A percentile compares a stretch with the other conserved stretches of the same genome.
phyloP scores from a whole-genome alignment of 1,284 basidiomycete genomes.

The Bjerkandera adusta region DNA sequence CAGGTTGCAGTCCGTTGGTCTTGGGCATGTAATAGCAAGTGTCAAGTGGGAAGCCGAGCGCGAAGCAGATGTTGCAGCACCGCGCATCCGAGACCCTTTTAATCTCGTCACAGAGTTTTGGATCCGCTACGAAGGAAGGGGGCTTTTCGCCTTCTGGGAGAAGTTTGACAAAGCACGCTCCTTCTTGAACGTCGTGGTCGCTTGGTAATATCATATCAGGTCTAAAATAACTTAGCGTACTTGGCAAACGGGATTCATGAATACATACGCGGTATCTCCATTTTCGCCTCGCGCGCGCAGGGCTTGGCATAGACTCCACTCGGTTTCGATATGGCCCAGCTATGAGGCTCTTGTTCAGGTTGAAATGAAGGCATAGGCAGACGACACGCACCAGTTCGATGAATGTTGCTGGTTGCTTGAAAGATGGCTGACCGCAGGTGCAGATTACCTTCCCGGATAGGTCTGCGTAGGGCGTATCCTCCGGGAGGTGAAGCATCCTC shows the following conservation, averaged over 20 bases:
- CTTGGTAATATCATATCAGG: not conserved
- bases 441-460: not conserved
- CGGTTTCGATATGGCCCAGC: not conserved
- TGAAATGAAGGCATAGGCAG: not conserved
- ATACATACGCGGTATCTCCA: not conserved
- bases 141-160: not conserved
- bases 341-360: not conserved
- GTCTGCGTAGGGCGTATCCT: constrained; percentile 3
- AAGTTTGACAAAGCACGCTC: not conserved
- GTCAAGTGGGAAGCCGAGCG: too few relatives aligned
- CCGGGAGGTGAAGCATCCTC: not conserved
- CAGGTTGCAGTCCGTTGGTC: not conserved
- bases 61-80: not conserved
- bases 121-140: not conserved
- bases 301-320: not conserved
- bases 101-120: not conserved
- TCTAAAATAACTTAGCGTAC: not conserved
- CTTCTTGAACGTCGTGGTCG: not conserved
- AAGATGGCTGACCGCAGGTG: constrained; percentile 5
- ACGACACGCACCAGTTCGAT: constrained; percentile 2
- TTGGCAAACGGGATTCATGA: not conserved
- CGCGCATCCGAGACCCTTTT: not conserved
- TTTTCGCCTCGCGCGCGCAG: not conserved
- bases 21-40: too few relatives aligned
- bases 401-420: constrained; percentile 5